A percentile compares a stretch with the other conserved stretches of the same genome.
These are phyloP conservation scores for Stylonectria norvegica DNA, from an alignment of 2,329 filamentous ascomycete species.

Conservation along the genomic window DNA sequence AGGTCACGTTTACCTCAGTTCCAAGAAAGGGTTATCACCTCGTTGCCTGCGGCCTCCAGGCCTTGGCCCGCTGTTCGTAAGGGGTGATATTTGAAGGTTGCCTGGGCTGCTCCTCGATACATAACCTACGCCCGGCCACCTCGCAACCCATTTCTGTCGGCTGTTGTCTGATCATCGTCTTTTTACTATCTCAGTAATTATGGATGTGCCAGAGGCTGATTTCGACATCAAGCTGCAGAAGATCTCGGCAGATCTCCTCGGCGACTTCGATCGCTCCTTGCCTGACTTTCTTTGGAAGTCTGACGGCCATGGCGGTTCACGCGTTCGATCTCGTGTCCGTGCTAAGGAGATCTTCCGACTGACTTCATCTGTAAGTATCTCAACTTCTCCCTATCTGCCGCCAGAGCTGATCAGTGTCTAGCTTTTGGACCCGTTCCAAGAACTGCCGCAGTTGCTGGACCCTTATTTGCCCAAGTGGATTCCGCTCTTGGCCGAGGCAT, in stretches of 20 bases:
- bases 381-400: slow-evolving; percentile 2
- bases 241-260: slow-evolving; percentile 55
- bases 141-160: too few relatives aligned
- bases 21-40: too few relatives aligned
- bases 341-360: slow-evolving; percentile 47
- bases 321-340: slow-evolving; percentile 48
- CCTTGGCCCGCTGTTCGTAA: slow-evolving; percentile 10
- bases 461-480: slow-evolving; percentile 74
- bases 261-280: slow-evolving; percentile 55
- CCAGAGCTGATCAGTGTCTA: slow-evolving; percentile 20
- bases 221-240: slow-evolving; percentile 61
- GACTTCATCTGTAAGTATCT: slow-evolving; percentile 41
- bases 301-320: slow-evolving; percentile 40
- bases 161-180: too few relatives aligned
- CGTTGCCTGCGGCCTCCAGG: slow-evolving; percentile 1
- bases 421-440: slow-evolving; percentile 84
- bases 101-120: slow-evolving; percentile 10
- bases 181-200: slow-evolving; percentile 33
- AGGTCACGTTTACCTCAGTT: too few relatives aligned
- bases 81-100: slow-evolving; percentile 4
- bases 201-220: slow-evolving; percentile 61
- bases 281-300: slow-evolving; percentile 50
- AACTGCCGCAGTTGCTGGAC: slow-evolving; percentile 90
- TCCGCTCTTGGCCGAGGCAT: slow-evolving; percentile 70
- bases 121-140: slow-evolving; percentile 2